Conservation (phyloP, 2,329 filamentous ascomycete genomes). For the Stachybotrys chlorohalonatus region DNA sequence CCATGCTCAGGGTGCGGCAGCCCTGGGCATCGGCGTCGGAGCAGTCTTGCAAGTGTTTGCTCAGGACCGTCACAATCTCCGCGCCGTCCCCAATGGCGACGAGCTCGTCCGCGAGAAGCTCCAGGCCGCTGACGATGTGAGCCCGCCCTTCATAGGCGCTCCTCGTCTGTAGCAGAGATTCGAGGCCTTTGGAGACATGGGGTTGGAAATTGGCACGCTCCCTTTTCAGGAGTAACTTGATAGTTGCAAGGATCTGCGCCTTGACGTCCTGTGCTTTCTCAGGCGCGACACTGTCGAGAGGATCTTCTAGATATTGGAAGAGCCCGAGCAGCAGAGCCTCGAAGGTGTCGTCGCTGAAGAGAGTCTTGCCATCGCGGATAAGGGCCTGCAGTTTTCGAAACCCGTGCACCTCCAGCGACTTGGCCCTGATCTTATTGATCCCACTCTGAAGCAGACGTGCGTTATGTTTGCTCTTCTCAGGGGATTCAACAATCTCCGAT, state of each 20-base stretch:
- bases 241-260: conserved; percentile 64
- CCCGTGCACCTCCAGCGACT: conserved; percentile 69
- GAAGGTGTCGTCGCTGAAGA: conserved; percentile 60
- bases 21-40: conserved; percentile 34
- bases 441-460: conserved; percentile 62
- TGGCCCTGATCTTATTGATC: conserved; percentile 61
- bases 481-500: conserved; percentile 14
- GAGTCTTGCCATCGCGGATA: conserved; percentile 55
- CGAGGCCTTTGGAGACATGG: conserved; percentile 59
- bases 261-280: conserved; percentile 66
- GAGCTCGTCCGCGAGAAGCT: conserved; percentile 64
- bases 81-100: conserved; percentile 54
- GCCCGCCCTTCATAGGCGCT: conserved; percentile 58
- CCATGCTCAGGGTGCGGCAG: conserved; percentile 49
- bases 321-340: conserved; percentile 57
- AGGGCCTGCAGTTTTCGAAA: conserved; percentile 72
- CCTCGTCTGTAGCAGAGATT: conserved; percentile 56
- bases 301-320: conserved; percentile 63
- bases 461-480: conserved; percentile 48
- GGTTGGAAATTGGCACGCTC: conserved; percentile 57
- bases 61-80: conserved; percentile 49
- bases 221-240: conserved; percentile 62
- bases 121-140: conserved; percentile 66
- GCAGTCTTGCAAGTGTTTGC: conserved; percentile 32
- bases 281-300: conserved; percentile 40